Evolutionary conservation across 345 rosid genomes (phyloP), one percentile per base, ranked within the genome.

Genomic region (Boechera divaricarpa): DNA sequence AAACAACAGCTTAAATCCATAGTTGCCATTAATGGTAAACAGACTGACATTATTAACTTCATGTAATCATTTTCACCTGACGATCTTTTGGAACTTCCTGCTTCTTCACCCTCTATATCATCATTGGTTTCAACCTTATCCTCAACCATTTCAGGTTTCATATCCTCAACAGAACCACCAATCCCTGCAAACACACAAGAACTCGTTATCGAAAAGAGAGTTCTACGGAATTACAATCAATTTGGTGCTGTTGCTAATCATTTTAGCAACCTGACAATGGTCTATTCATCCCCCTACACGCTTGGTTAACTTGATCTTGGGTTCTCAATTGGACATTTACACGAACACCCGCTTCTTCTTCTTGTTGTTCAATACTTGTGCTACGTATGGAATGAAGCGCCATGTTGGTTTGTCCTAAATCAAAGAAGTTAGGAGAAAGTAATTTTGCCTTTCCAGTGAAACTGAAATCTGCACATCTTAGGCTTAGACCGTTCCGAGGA

Each of bases 401-500:
- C 75, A 53, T 69, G 41, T 76, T 79, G 67, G 81, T 83, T 0
- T 82, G 67, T 77, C 84, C 89, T 48, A 74, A 77, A 79, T 77
- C 83, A 82, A 69, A 80, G 59, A 80, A 64, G 54, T 31, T 31
- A 79, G 78, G 79, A 73, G 83, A 77, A 83, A 81, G 52, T 70
- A 62, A 38, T 81, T 86, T 54, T 64, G 77, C 39, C 13, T 87
- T 73, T 16, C 56, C 47, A 7, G 69, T 44, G 85, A 87, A 80
- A 82, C 88, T 83, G 44, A 88, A 80, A 74, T 92, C 90, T 21
- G 98, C 89, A 81, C 89, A 86, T 83, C 82, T 90, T 71, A 94
- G 79, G 82, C 88, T 79, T 56, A 82, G 87, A 62, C 98, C 97
- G 81, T 79, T 87, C 60, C 79, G 86, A 13, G 98, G 92, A 80